phyloP scores from a whole-genome alignment of 768 basidiomycete species.

The Glaciozyma martinii region DNA sequence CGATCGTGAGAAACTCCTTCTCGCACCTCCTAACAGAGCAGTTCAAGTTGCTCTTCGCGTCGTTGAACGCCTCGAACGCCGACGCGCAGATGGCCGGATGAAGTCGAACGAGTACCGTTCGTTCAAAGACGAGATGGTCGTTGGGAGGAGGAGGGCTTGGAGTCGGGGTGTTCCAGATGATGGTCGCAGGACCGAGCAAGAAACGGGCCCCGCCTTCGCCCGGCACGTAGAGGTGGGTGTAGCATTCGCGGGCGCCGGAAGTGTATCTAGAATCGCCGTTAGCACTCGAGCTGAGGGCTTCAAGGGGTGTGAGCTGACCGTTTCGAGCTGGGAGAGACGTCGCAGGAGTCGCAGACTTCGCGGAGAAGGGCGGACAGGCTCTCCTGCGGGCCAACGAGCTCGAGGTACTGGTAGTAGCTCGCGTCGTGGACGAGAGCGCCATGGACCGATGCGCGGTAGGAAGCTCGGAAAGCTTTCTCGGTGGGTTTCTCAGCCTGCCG shows the following conservation, averaged over 20 bases:
- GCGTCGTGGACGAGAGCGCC: constrained; percentile 83
- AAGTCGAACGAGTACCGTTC: constrained; percentile 58
- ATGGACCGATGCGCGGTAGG: constrained; percentile 76
- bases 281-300: rapidly evolving
- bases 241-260: constrained; percentile 56
- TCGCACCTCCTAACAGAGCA: constrained; percentile 42
- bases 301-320: constrained; percentile 7
- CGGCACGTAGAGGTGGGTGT: constrained; percentile 58
- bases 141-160: not conserved
- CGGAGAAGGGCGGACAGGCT: constrained; percentile 9
- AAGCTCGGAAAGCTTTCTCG: constrained; percentile 83
- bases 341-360: constrained; percentile 15
- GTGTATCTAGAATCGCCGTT: constrained; percentile 47
- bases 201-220: constrained; percentile 55
- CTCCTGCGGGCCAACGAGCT: constrained; percentile 16
- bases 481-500: constrained; percentile 71
- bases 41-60: constrained; percentile 41
- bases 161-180: constrained; percentile 55
- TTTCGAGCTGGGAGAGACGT: constrained; percentile 3
- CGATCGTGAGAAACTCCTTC: constrained; percentile 48
- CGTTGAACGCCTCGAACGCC: constrained; percentile 17
- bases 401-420: constrained; percentile 56
- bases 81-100: constrained; percentile 64
- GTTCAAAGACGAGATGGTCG: not conserved
- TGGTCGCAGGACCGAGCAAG: constrained; percentile 58